Conservation (phyloP, 2,329 filamentous ascomycete genomes). For the Trichophyton simii region DNA sequence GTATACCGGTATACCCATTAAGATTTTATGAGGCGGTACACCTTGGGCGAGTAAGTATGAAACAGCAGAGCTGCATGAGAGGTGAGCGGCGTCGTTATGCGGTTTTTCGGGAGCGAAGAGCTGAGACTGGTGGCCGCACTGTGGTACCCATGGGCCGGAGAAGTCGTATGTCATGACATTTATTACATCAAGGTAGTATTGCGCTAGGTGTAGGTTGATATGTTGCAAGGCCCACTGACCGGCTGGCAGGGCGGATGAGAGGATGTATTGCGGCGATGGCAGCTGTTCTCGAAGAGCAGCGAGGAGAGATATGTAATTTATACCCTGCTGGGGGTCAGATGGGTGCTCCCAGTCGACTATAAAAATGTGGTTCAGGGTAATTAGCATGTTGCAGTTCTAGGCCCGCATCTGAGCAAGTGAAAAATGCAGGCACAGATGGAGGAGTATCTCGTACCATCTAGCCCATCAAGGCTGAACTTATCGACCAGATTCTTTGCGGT, state of each 20-base stretch:
- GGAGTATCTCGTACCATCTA: constrained; percentile 51
- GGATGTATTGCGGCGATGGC: constrained; percentile 54
- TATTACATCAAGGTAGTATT: constrained; percentile 57
- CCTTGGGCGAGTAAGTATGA: constrained; percentile 53
- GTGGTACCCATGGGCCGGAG: constrained; percentile 54
- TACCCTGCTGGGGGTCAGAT: constrained; percentile 50
- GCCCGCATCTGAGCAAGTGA: background rate
- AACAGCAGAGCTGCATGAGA: constrained; percentile 54
- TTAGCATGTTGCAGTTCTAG: background rate
- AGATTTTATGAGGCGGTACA: constrained; percentile 57
- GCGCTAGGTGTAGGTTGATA: constrained; percentile 52
- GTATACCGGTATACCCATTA: constrained; percentile 63
- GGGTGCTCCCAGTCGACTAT: constrained; percentile 75
- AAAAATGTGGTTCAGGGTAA: background rate
- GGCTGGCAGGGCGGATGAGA: constrained; percentile 62
- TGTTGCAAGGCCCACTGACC: constrained; percentile 52
- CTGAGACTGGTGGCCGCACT: constrained; percentile 63
- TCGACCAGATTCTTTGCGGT: constrained; percentile 56
- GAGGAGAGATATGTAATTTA: constrained; percentile 58
- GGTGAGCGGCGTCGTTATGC: constrained; percentile 43
- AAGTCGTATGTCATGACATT: constrained; percentile 78
- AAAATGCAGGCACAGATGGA: background rate
- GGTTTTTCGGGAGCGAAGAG: constrained; percentile 47
- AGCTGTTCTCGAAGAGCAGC: constrained; percentile 53
- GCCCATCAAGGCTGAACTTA: constrained; percentile 58